Percentiles rank a stretch among this genome's conserved stretches.
Evolutionary conservation across 176 grass and related monocot species (phyloP).

Genomic region (Pontederia paniculata): DNA sequence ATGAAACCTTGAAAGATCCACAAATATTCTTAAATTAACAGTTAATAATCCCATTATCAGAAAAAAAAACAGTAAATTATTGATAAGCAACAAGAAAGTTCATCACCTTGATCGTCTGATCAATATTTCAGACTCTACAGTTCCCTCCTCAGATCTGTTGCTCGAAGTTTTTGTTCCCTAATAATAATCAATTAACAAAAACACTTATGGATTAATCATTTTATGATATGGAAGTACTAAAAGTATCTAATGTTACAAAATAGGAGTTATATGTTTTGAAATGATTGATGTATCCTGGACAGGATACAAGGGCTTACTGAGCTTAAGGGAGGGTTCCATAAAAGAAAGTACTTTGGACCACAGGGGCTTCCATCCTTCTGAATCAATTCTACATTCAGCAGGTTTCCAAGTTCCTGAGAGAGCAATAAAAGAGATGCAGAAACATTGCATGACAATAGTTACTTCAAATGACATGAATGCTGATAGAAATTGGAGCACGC

Average conservation of each 20-base stretch:
- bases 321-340: constrained; percentile 75
- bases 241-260: neutral
- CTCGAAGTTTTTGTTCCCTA: constrained; percentile 22
- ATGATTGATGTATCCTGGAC: neutral
- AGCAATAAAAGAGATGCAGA: constrained; percentile 8
- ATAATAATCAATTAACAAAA: constrained; percentile 10
- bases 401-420: constrained; percentile 60
- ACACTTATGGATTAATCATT: constrained; percentile 1
- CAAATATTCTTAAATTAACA: no score
- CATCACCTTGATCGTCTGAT: constrained; percentile 61
- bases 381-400: constrained; percentile 59
- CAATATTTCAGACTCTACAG: constrained; percentile 26
- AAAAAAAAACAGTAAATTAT: neutral
- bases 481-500: neutral
- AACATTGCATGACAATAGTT: no score
- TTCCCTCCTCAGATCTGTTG: constrained; percentile 11
- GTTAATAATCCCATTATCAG: no score
- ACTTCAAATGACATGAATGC: neutral
- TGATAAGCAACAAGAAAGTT: constrained; percentile 4
- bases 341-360: constrained; percentile 75
- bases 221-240: neutral
- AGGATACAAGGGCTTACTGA: constrained; percentile 14
- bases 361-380: constrained; percentile 83
- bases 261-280: neutral
- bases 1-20: no score